Base-by-base conservation (phyloP, 176 grass and related monocot species). In the Neostapfia colusana region DNA sequence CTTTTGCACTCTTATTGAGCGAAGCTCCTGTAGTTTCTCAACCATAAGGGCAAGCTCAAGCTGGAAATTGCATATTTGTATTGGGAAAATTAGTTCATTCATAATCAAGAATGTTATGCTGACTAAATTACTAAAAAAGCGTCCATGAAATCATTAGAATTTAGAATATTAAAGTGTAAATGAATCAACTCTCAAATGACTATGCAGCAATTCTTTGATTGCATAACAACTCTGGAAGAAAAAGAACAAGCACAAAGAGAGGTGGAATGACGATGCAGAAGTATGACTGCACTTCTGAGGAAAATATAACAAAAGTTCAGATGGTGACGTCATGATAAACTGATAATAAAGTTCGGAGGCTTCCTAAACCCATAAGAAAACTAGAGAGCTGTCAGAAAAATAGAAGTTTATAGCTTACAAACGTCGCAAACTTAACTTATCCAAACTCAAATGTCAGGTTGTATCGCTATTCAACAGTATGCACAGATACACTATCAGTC, bases 11-110 rank as follows among this genome's bases (percentile, higher is more conserved):
- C 95, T 90, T 70, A 99, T 81, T 31, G 91, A 88, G n/a, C 89
- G 91, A 82, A 99, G 95, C 80, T 99, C 95, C 88, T 95, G 88
- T 44, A 95, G 89, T 85, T 99, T 99, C 75, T 99, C 91, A 4
- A 95, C 91, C 86, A 99, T 87, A 60, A 95, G 63, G 10, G 87
- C 83, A 79, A 99, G 95, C 85, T 95, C 91, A 57, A 99, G 95
- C 91, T 95, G 91, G 34, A 92, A 88, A 58, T 24, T 37, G 25
- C 16, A 82, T 21, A 68, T 79, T 69, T 79, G 24, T 13, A 51
- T 59, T 40, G 70, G 59, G 23, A 87, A 69, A 75, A 72, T 60
- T 60, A 86, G 85, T 70, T 65, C 59, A 51, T 13, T 38, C 8
- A 4, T 17, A 39, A 87, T 28, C n/a, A 88, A 34, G 38, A 37